Conservation (phyloP, 1,284 basidiomycete species). For the Gomphus bonarii region DNA sequence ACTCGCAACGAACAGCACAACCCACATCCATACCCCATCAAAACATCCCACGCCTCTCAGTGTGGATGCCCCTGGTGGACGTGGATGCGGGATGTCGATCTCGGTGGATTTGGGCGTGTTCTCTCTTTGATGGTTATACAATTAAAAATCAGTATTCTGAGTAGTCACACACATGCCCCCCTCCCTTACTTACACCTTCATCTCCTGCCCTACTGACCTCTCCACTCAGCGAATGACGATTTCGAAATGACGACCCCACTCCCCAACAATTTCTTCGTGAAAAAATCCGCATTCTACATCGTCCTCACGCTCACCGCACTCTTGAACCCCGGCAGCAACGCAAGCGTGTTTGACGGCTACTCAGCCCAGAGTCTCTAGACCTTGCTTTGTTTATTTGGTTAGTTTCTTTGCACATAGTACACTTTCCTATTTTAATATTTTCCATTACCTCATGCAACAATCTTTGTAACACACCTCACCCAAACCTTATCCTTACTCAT, state of each 20-base stretch:
- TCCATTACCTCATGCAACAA: too few species aligned
- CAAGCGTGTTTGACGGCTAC: slow-evolving; percentile 27
- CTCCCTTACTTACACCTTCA: not conserved
- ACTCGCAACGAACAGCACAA: slow-evolving; percentile 15
- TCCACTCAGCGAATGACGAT: slow-evolving; percentile 20
- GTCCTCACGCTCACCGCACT: slow-evolving; percentile 33
- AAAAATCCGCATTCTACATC: slow-evolving; percentile 31
- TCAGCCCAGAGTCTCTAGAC: too few species aligned
- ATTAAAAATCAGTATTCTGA: not conserved
- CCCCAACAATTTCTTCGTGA: slow-evolving; percentile 28
- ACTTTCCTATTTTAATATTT: too few species aligned
- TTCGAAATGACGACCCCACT: slow-evolving; percentile 32
- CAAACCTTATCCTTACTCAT: too few species aligned
- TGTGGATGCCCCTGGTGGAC: not conserved
- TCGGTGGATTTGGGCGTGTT: slow-evolving; percentile 3
- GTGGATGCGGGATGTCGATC: not conserved
- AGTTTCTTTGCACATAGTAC: too few species aligned
- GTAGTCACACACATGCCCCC: too few species aligned
- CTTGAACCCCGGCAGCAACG: slow-evolving; percentile 19
- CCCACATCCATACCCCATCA: slow-evolving; percentile 28
- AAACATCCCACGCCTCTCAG: slow-evolving; percentile 27
- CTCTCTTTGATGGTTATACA: not conserved
- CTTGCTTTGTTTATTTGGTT: too few species aligned
- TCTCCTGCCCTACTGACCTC: not conserved
- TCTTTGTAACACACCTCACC: too few species aligned